These are phyloP conservation scores for Claviceps pusilla DNA, from an alignment of 2,329 filamentous ascomycete genomes.

Conservation along the genomic window DNA sequence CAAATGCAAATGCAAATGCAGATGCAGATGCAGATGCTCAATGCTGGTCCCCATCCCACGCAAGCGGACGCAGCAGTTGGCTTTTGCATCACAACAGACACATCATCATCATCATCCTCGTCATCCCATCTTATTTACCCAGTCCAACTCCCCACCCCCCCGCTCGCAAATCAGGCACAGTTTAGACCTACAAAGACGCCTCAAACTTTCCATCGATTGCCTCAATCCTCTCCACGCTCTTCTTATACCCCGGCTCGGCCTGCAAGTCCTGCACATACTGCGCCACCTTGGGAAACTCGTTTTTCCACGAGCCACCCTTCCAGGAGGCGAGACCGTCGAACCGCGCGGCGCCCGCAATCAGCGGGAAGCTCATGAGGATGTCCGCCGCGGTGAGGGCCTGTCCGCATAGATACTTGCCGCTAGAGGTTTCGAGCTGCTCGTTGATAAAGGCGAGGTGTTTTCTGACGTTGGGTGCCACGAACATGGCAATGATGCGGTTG, in stretches of 20 bases:
- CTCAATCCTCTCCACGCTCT: constrained; percentile 32
- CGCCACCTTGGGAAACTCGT: constrained; percentile 28
- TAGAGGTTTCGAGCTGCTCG: constrained; percentile 30
- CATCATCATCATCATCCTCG: not conserved
- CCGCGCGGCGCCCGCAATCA: constrained; percentile 28
- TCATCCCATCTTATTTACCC: not conserved
- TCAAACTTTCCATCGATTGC: constrained; percentile 29
- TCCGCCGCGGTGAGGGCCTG: constrained; percentile 34
- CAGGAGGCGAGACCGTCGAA: constrained; percentile 27
- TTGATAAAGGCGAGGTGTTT: constrained; percentile 35
- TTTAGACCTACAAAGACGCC: constrained; percentile 5
- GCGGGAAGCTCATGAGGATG: constrained; percentile 37
- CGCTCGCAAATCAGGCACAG: no score
- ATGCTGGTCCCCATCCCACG: no score
- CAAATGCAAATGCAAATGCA: no score
- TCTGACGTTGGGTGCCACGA: constrained; percentile 33
- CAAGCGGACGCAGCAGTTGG: no score
- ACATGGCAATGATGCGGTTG: constrained; percentile 22
- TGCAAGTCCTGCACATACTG: constrained; percentile 33
- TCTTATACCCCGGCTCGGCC: constrained; percentile 31
- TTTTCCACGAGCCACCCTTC: constrained; percentile 24
- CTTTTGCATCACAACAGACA: no score
- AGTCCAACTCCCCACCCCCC: not conserved
- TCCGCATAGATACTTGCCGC: constrained; percentile 34
- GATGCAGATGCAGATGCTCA: no score